These are phyloP conservation scores for Macadamia integrifolia DNA, from an alignment of 164 flowering plant species.

Conservation along the genomic window DNA sequence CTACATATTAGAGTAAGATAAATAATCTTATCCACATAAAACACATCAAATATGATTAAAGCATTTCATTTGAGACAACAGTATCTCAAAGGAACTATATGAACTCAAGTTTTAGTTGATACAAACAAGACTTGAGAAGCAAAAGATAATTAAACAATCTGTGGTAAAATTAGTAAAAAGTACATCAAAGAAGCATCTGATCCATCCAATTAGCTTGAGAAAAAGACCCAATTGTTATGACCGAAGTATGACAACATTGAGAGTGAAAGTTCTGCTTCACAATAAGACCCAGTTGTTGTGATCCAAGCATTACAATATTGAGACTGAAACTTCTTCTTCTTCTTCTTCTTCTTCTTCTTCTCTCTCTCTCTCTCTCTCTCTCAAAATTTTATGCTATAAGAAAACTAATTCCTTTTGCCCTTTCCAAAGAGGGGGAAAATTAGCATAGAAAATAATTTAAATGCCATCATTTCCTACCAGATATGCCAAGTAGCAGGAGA, in stretches of 20 bases:
- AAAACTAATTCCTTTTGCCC: too few relatives aligned
- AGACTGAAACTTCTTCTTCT: background rate
- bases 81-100: background rate
- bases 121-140: background rate
- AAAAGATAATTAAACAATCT: too few relatives aligned
- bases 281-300: background rate
- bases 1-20: background rate
- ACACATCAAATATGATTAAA: background rate
- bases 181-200: too few relatives aligned
- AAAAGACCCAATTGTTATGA: background rate
- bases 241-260: background rate
- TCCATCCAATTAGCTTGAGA: background rate
- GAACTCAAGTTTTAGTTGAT: background rate
- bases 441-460: background rate
- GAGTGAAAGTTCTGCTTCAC: background rate
- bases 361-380: too few relatives aligned
- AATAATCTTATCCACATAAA: background rate
- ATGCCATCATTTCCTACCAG: background rate
- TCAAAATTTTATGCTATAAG: too few relatives aligned
- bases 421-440: too few relatives aligned
- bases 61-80: background rate
- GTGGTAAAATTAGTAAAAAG: too few relatives aligned
- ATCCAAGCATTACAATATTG: background rate
- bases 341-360: too few relatives aligned
- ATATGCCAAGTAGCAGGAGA: slow-evolving; percentile 1